These are phyloP conservation scores for Erigeron philadelphicus DNA, from an alignment of 140 eudicot genomes.

Conservation along the genomic window DNA sequence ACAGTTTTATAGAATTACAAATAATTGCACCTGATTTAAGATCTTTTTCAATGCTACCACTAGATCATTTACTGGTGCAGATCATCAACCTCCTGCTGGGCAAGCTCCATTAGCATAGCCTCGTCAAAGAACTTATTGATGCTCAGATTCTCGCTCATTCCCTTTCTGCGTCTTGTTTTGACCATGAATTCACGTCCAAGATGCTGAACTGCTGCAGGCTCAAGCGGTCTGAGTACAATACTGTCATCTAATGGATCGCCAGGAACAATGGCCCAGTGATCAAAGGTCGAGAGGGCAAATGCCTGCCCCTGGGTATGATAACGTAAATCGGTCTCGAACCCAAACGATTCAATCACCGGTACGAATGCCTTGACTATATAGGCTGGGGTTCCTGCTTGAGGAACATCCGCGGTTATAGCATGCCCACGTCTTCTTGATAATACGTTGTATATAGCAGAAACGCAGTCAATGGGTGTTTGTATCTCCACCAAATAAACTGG, in stretches of 20 bases:
- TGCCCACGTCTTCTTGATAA: conserved; percentile 87
- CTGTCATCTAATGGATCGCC: conserved; percentile 86
- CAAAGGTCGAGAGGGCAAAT: conserved; percentile 62
- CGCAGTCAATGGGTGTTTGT: conserved; percentile 88
- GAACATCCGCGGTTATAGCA: conserved; percentile 72
- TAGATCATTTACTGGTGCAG: conserved; percentile 64
- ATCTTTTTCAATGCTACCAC: neutral
- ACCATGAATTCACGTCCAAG: conserved; percentile 95
- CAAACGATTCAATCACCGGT: conserved; percentile 90
- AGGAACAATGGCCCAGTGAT: conserved; percentile 91
- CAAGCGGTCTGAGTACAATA: conserved; percentile 76
- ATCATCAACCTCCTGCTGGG: conserved; percentile 92
- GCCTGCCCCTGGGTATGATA: conserved; percentile 91
- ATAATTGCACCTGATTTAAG: neutral
- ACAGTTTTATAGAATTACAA: neutral
- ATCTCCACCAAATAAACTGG: conserved; percentile 92
- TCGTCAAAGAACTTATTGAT: conserved; percentile 89
- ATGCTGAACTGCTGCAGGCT: conserved; percentile 84
- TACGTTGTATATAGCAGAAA: conserved; percentile 88
- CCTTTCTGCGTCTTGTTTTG: conserved; percentile 95
- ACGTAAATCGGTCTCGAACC: conserved; percentile 85
- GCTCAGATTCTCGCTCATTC: conserved; percentile 94
- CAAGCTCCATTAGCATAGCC: conserved; percentile 94
- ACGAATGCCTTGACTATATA: conserved; percentile 88
- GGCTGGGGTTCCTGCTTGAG: conserved; percentile 95